These are phyloP conservation scores for Talaromyces adpressus DNA, from an alignment of 495 filamentous ascomycete genomes.

Conservation along the genomic window DNA sequence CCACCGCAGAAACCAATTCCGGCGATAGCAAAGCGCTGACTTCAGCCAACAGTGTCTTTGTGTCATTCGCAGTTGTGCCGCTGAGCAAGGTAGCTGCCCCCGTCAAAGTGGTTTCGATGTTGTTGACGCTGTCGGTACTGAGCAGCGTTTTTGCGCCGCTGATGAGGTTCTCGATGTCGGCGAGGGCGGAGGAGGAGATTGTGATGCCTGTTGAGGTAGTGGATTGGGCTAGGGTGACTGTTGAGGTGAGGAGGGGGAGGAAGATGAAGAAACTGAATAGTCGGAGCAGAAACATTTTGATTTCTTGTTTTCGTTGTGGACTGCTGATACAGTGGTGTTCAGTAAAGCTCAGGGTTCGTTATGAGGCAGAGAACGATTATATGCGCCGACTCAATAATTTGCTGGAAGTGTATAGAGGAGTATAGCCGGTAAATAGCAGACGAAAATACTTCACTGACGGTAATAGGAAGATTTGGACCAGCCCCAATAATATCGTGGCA, in stretches of 20 bases:
- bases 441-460: background rate
- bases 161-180: constrained; percentile 20
- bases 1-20: background rate
- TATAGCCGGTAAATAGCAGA: background rate
- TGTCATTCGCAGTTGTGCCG: constrained; percentile 13
- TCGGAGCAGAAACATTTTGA: constrained; percentile 23
- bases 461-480: background rate
- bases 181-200: constrained; percentile 21
- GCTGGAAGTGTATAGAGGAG: background rate
- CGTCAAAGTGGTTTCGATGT: constrained; percentile 34
- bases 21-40: constrained; percentile 7
- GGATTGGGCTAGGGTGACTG: constrained; percentile 22
- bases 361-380: background rate
- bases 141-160: constrained; percentile 25
- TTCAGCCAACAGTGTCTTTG: constrained; percentile 14
- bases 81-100: constrained; percentile 21
- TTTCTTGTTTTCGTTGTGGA: background rate
- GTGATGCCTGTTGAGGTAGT: constrained; percentile 20
- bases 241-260: constrained; percentile 18
- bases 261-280: constrained; percentile 22
- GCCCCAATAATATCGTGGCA: background rate
- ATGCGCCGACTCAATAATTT: background rate
- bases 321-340: background rate
- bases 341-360: background rate
- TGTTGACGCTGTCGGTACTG: constrained; percentile 28